phyloP scores from a whole-genome alignment of 495 filamentous ascomycete species.

The Aspergillus egyptiacus region DNA sequence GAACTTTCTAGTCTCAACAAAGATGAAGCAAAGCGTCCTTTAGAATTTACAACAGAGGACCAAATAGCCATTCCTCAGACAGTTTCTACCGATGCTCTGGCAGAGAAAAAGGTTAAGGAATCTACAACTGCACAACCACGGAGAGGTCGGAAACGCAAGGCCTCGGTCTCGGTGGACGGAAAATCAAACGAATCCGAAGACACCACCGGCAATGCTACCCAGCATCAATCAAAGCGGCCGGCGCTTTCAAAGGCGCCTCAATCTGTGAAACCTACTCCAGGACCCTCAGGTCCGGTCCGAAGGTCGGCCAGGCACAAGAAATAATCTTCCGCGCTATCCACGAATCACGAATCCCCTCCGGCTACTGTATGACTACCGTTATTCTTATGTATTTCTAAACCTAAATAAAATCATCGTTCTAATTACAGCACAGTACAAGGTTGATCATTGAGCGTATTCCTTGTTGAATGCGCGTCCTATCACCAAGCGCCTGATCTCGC shows the following conservation, averaged over 20 bases:
- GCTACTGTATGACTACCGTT: not conserved
- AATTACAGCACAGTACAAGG: not conserved
- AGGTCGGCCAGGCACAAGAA: conserved; percentile 33
- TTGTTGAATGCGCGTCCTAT: conserved; percentile 93
- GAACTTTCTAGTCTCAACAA: conserved; percentile 18
- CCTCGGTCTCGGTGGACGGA: conserved; percentile 19
- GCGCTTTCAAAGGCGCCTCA: conserved; percentile 23
- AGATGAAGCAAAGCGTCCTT: conserved; percentile 5
- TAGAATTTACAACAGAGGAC: not conserved
- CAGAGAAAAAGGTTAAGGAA: not conserved
- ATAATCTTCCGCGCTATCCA: conserved; percentile 7
- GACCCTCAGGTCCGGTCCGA: conserved; percentile 25
- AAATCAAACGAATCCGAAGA: conserved; percentile 13
- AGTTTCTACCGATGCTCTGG: not conserved
- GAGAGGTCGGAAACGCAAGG: conserved; percentile 36
- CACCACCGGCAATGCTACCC: not conserved
- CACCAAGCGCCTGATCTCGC: conserved; percentile 88
- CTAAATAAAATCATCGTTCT: conserved; percentile 8
- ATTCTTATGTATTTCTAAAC: conserved; percentile 10
- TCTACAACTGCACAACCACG: conserved; percentile 3
- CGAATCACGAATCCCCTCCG: not conserved
- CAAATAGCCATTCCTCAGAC: not conserved
- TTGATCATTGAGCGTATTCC: conserved; percentile 54
- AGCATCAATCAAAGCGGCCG: conserved; percentile 26
- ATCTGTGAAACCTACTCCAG: conserved; percentile 2